Conservation (phyloP, 2,329 filamentous ascomycete genomes). For the Venturia oleaginea region DNA sequence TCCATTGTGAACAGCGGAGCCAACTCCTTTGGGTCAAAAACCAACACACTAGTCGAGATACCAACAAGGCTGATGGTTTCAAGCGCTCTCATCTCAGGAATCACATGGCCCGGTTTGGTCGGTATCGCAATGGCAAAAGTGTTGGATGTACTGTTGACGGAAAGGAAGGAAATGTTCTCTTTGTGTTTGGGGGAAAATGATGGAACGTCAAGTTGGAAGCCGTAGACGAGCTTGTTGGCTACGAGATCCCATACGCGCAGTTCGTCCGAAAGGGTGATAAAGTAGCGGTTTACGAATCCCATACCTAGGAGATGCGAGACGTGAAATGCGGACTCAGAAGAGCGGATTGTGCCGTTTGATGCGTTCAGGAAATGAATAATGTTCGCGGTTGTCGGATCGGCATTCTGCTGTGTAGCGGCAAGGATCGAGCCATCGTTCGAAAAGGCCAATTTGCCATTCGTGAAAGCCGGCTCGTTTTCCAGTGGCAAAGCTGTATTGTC, state of each 20-base stretch:
- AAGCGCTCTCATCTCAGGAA: neutral
- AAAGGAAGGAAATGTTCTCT: constrained; percentile 47
- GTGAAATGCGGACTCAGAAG: constrained; percentile 59
- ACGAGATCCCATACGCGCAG: constrained; percentile 80
- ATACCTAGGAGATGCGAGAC: constrained; percentile 57
- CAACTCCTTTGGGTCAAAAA: constrained; percentile 56
- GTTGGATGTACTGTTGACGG: constrained; percentile 52
- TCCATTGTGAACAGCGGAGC: constrained; percentile 51
- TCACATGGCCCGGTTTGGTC: neutral
- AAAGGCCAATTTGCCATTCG: constrained; percentile 62
- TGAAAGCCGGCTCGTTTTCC: constrained; percentile 24
- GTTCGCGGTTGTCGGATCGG: constrained; percentile 35
- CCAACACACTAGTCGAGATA: constrained; percentile 37
- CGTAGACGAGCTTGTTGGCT: constrained; percentile 62
- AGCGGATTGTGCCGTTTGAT: constrained; percentile 55
- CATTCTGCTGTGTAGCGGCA: constrained; percentile 46
- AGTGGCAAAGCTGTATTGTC: constrained; percentile 15
- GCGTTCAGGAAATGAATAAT: constrained; percentile 70
- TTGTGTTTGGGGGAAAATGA: constrained; percentile 27
- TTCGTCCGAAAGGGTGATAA: constrained; percentile 66
- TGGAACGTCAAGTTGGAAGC: constrained; percentile 46
- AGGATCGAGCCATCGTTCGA: constrained; percentile 78
- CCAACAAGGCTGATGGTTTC: neutral
- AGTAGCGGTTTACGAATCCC: constrained; percentile 60
- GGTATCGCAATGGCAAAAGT: constrained; percentile 35